These are phyloP conservation scores for Forsythia viridissima DNA, from an alignment of 257 asterid genomes.

Conservation along the genomic window DNA sequence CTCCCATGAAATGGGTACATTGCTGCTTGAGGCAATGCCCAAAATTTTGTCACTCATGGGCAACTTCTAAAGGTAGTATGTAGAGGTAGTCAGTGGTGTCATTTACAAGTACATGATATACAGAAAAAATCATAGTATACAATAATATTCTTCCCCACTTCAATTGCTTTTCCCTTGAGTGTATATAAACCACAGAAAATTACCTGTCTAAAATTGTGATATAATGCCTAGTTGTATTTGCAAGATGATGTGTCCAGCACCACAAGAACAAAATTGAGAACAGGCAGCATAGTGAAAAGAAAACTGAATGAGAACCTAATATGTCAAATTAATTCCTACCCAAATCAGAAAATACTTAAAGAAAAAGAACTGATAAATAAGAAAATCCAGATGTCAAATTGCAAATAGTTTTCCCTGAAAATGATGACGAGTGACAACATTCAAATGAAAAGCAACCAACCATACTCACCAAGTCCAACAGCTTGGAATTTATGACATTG, in stretches of 20 bases:
- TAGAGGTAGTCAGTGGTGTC: background rate
- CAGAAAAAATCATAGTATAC: background rate
- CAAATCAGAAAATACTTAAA: background rate
- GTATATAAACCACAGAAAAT: background rate
- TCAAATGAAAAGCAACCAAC: slow-evolving; percentile 3
- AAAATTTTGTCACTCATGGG: background rate
- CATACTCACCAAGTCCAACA: slow-evolving; percentile 89
- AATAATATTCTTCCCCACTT: background rate
- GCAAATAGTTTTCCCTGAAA: background rate
- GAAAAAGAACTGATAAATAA: background rate
- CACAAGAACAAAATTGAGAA: slow-evolving; percentile 6
- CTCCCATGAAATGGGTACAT: background rate
- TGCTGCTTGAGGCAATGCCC: background rate
- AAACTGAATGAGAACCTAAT: background rate
- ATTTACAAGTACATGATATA: background rate
- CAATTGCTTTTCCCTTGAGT: background rate
- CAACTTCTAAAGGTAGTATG: background rate
- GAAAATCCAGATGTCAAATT: background rate
- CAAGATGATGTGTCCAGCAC: background rate
- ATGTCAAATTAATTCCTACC: background rate
- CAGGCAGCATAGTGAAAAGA: background rate
- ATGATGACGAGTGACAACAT: background rate
- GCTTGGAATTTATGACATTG: slow-evolving; percentile 99
- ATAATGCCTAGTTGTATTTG: background rate
- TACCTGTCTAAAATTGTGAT: background rate